phyloP scores from a whole-genome alignment of 2,329 filamentous ascomycete species.

The Capronia coronata region DNA sequence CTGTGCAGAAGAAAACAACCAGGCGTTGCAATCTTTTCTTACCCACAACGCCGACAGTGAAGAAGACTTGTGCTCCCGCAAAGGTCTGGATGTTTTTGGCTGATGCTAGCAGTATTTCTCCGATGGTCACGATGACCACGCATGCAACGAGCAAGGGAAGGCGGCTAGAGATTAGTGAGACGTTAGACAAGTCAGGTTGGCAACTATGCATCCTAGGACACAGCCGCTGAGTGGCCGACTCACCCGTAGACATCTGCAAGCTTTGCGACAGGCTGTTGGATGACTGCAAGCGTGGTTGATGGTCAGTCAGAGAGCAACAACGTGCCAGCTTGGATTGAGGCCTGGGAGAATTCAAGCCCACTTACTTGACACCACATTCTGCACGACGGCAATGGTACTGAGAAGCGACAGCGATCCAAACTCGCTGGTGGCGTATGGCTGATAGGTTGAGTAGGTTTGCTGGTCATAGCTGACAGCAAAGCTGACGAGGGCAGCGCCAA shows the following conservation, averaged over 20 bases:
- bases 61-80: neutral
- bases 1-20: no score
- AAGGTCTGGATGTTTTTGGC: neutral
- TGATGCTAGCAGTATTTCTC: neutral
- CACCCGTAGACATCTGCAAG: no score
- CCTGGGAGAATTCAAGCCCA: neutral
- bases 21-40: neutral
- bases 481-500: neutral
- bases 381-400: conserved; percentile 1
- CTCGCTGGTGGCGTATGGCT: neutral
- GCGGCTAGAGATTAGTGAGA: no score
- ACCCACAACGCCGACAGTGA: neutral
- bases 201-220: no score
- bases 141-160: no score
- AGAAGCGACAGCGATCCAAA: neutral
- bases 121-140: neutral
- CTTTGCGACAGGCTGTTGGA: no score
- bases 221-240: no score
- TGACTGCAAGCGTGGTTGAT: no score
- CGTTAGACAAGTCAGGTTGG: no score
- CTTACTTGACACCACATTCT: neutral
- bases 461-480: neutral
- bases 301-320: no score
- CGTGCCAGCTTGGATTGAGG: no score
- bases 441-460: neutral